Conservation (phyloP, 352 stramenopile species). For the Globisporangium okanoganense region DNA sequence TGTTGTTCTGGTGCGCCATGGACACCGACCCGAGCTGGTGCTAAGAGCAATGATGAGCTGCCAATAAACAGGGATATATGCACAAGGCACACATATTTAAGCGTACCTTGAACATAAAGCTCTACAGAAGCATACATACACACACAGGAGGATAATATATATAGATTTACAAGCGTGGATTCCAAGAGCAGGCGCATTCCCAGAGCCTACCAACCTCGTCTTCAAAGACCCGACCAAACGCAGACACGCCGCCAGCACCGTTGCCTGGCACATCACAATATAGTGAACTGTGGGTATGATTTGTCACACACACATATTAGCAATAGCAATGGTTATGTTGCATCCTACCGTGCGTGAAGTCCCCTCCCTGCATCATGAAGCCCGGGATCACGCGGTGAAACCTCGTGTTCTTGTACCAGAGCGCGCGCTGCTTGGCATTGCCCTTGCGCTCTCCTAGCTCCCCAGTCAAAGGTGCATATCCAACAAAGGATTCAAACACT, state of each 20-base stretch:
- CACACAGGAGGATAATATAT: too few species aligned
- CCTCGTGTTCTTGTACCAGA: slow-evolving; percentile 93
- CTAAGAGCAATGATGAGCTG: slow-evolving; percentile 49
- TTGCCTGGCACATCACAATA: slow-evolving; percentile 47
- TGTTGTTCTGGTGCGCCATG: slow-evolving; percentile 97
- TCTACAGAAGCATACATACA: slow-evolving; percentile 46
- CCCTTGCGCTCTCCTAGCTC: slow-evolving; percentile 41
- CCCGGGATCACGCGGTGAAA: slow-evolving; percentile 98
- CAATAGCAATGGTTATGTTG: neutral
- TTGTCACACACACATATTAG: neutral
- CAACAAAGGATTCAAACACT: neutral
- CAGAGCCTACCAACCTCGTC: slow-evolving; percentile 78
- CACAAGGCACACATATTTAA: neutral
- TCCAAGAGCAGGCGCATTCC: neutral
- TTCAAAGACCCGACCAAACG: slow-evolving; percentile 94
- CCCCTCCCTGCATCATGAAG: slow-evolving; percentile 98
- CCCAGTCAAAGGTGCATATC: neutral
- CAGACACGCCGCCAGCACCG: slow-evolving; percentile 91
- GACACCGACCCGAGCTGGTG: slow-evolving; percentile 91
- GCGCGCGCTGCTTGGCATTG: slow-evolving; percentile 37
- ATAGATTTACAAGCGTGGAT: neutral
- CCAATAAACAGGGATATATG: too few species aligned
- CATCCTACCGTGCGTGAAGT: slow-evolving; percentile 82
- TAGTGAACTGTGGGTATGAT: neutral
- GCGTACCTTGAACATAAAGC: slow-evolving; percentile 72